Evolutionary conservation across 768 basidiomycete genomes (phyloP).

Genomic region (Boletus subparvulus): DNA sequence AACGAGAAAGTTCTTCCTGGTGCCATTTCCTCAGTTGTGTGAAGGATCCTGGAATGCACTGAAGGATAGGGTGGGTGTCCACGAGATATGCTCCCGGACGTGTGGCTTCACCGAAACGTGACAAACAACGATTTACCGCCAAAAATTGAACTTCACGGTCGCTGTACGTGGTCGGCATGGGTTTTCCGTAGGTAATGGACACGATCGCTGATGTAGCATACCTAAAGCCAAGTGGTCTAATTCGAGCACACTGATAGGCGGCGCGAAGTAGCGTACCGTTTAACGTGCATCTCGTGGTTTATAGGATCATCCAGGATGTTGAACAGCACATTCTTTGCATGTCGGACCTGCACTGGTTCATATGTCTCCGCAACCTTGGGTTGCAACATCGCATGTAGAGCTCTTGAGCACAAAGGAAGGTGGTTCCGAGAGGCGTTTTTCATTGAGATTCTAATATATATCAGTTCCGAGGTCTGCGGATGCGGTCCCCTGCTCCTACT

Average conservation of each 20-base stretch:
- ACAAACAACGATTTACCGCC: constrained; percentile 26
- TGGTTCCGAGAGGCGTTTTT: neutral
- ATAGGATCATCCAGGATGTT: constrained; percentile 36
- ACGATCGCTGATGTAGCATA: constrained; percentile 42
- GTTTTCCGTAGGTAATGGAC: constrained; percentile 41
- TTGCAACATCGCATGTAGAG: constrained; percentile 36
- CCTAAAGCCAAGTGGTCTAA: constrained; percentile 15
- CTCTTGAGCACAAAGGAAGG: constrained; percentile 16
- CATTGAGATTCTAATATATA: neutral
- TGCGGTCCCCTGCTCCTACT: constrained; percentile 26
- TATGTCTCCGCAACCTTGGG: constrained; percentile 33
- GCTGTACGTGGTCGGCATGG: constrained; percentile 36
- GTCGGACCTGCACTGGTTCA: constrained; percentile 32
- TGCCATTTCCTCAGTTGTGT: constrained; percentile 55
- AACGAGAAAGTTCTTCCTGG: constrained; percentile 38
- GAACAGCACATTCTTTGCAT: constrained; percentile 35
- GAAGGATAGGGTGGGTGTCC: constrained; percentile 24
- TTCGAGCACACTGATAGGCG: neutral
- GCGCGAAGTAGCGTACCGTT: constrained; percentile 19
- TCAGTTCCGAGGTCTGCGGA: constrained; percentile 32
- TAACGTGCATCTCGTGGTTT: constrained; percentile 34
- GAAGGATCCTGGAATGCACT: constrained; percentile 37
- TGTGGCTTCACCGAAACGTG: constrained; percentile 28
- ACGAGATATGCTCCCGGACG: constrained; percentile 28
- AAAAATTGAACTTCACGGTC: constrained; percentile 33